Evolutionary conservation across 2,329 filamentous ascomycete genomes (phyloP).

Genomic region (Penicillium griseofulvum): DNA sequence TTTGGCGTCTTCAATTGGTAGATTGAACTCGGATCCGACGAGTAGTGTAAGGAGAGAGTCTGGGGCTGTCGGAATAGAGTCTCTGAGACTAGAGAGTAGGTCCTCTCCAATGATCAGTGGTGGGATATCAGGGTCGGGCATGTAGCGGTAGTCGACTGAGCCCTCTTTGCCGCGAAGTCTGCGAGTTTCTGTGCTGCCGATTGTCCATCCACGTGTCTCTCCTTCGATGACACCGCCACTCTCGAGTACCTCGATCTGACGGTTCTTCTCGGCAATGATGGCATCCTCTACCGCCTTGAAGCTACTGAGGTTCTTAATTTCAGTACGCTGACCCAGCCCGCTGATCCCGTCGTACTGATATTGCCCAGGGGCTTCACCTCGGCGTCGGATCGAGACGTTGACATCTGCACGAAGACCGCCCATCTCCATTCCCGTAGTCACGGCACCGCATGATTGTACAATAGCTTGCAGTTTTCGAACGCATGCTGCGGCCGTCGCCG

Average conservation of each 20-base stretch:
- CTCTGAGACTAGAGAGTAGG: conserved; percentile 62
- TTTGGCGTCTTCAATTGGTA: conserved; percentile 79
- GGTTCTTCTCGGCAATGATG: conserved; percentile 82
- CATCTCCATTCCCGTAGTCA: conserved; percentile 87
- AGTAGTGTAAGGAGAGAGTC: conserved; percentile 67
- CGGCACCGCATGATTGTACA: conserved; percentile 76
- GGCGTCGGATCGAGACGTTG: conserved; percentile 79
- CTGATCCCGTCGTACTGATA: conserved; percentile 57
- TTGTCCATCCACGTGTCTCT: conserved; percentile 90
- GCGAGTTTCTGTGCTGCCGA: conserved; percentile 77
- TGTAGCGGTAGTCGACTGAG: conserved; percentile 96
- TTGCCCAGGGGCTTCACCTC: conserved; percentile 45
- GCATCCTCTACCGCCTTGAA: conserved; percentile 95
- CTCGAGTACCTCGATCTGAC: conserved; percentile 80
- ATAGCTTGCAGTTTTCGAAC: conserved; percentile 85
- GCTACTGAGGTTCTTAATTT: conserved; percentile 96
- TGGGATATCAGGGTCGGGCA: conserved; percentile 90
- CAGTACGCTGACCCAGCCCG: conserved; percentile 78
- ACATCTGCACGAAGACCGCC: conserved; percentile 90
- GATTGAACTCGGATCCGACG: conserved; percentile 57
- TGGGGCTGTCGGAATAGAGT: conserved; percentile 67
- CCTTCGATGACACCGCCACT: conserved; percentile 71
- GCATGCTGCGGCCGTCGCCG: conserved; percentile 80
- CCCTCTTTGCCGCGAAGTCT: conserved; percentile 88
- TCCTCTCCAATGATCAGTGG: conserved; percentile 73